Conservation (phyloP, 257 asterid species). For the Penstemon davidsonii region DNA sequence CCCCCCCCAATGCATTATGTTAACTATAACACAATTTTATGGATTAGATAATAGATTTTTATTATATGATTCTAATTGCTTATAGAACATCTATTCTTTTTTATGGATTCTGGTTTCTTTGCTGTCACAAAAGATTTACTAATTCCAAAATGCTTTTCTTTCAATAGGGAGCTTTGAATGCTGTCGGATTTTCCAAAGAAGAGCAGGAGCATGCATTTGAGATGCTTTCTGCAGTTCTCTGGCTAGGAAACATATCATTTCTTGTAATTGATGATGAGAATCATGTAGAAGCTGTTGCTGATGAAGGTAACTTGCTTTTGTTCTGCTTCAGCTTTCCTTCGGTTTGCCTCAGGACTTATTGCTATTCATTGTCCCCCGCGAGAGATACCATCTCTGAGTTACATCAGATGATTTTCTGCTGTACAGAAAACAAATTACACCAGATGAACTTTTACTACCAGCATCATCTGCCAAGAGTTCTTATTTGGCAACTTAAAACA, state of each 20-base stretch:
- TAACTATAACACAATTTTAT: neutral
- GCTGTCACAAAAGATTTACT: conserved; percentile 14
- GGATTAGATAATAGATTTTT: neutral
- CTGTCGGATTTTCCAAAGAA: conserved; percentile 60
- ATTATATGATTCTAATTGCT: conserved; percentile 15
- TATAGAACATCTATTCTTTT: conserved; percentile 20
- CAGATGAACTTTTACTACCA: conserved; percentile 10
- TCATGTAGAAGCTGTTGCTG: conserved; percentile 69
- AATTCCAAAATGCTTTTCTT: conserved; percentile 23
- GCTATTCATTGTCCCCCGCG: conserved; percentile 13
- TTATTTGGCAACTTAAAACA: neutral
- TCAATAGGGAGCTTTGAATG: conserved; percentile 68
- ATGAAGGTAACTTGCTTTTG: conserved; percentile 68
- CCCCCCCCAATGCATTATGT: neutral
- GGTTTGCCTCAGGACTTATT: conserved; percentile 23
- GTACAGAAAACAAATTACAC: neutral
- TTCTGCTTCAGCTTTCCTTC: conserved; percentile 28
- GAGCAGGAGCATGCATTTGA: conserved; percentile 76
- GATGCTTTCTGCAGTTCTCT: conserved; percentile 92
- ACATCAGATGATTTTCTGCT: conserved; percentile 18
- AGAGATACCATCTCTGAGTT: conserved; percentile 5
- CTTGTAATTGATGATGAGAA: conserved; percentile 64
- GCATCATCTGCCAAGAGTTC: conserved; percentile 6
- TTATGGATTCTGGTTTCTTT: neutral
- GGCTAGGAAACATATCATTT: conserved; percentile 95